Conservation (phyloP, 495 filamentous ascomycete species). For the Clohesyomyces aquaticus region DNA sequence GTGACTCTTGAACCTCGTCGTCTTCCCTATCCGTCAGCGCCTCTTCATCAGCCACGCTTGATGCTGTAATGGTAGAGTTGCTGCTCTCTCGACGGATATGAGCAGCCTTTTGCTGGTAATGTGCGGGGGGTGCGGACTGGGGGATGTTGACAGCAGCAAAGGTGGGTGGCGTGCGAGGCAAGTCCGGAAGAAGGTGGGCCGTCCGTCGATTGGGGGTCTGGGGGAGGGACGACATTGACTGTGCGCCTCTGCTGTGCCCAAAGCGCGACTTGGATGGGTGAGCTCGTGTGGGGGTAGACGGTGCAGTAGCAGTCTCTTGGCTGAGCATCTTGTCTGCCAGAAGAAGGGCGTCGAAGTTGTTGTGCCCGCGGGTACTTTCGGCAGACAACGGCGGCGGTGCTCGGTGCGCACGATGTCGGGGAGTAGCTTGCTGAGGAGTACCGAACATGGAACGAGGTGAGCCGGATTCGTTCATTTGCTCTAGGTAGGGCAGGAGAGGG, state of each 20-base stretch:
- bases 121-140: slow-evolving; percentile 62
- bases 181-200: slow-evolving; percentile 30
- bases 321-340: slow-evolving; percentile 74
- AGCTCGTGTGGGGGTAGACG: slow-evolving; percentile 61
- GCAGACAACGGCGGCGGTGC: slow-evolving; percentile 18
- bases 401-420: slow-evolving; percentile 19
- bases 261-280: slow-evolving; percentile 53
- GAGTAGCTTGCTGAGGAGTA: slow-evolving; percentile 41
- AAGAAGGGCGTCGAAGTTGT: slow-evolving; percentile 76
- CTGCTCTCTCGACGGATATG: slow-evolving; percentile 62
- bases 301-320: slow-evolving; percentile 69
- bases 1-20: slow-evolving; percentile 56
- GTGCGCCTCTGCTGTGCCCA: slow-evolving; percentile 65
- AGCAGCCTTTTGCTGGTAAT: slow-evolving; percentile 44
- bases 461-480: slow-evolving; percentile 38
- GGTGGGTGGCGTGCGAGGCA: slow-evolving; percentile 49
- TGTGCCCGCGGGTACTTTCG: slow-evolving; percentile 36
- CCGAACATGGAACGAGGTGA: slow-evolving; percentile 51
- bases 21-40: slow-evolving; percentile 52
- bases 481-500: slow-evolving; percentile 54
- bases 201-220: slow-evolving; percentile 64
- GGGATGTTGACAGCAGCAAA: slow-evolving; percentile 55
- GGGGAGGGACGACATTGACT: slow-evolving; percentile 81
- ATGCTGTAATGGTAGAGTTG: slow-evolving; percentile 88
- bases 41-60: slow-evolving; percentile 59